Evolutionary conservation across 495 filamentous ascomycete genomes (phyloP).

Genomic region (Polyplosphaeria fusca): DNA sequence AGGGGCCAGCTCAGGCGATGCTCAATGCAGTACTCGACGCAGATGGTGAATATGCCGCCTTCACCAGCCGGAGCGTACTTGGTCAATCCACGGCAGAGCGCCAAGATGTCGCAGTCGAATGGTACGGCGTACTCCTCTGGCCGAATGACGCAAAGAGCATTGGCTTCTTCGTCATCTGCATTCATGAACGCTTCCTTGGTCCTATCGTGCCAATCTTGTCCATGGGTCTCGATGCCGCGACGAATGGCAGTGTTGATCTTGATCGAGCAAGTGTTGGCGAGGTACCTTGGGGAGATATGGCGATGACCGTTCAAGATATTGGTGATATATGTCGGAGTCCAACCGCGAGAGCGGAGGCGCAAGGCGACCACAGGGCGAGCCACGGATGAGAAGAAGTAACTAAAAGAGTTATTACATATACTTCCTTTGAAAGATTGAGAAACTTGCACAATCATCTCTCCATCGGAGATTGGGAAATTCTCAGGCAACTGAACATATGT

Average conservation of each 20-base stretch:
- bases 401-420: neutral
- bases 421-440: neutral
- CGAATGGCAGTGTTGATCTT: neutral
- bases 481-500: no score
- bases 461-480: neutral
- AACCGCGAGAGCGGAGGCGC: neutral
- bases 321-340: neutral
- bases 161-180: neutral
- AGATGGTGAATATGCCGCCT: neutral
- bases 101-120: neutral
- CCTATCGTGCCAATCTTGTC: neutral
- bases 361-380: neutral
- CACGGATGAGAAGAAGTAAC: neutral
- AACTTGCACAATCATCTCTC: neutral
- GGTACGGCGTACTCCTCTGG: neutral
- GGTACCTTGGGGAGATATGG: neutral
- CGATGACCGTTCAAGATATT: neutral
- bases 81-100: neutral
- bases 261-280: neutral
- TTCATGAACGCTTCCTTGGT: neutral
- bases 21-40: neutral
- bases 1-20: no score
- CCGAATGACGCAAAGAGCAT: no score
- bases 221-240: neutral
- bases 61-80: neutral